phyloP scores from a whole-genome alignment of 2,329 filamentous ascomycete species.

The Cladobotryum protrusum region DNA sequence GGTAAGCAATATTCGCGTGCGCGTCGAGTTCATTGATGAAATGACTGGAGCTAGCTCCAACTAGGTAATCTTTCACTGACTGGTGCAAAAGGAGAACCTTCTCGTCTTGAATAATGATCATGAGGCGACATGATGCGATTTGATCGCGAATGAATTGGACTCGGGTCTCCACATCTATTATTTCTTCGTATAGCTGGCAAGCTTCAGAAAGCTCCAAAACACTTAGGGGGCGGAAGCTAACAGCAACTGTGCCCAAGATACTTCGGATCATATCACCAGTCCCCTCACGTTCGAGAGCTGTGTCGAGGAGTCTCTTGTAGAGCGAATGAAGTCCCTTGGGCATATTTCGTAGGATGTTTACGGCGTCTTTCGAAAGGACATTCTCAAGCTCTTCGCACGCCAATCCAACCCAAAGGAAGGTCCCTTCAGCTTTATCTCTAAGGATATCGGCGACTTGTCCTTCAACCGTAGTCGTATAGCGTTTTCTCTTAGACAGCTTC shows the following conservation, averaged over 20 bases:
- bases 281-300: conserved; percentile 6
- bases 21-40: neutral
- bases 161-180: conserved; percentile 3
- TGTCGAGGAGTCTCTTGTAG: conserved; percentile 12
- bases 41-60: neutral
- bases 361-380: conserved; percentile 16
- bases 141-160: conserved; percentile 12
- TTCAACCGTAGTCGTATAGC: conserved; percentile 14
- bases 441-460: conserved; percentile 14
- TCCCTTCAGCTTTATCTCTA: conserved; percentile 17
- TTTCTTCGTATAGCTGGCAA: conserved; percentile 12
- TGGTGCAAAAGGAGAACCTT: conserved; percentile 14
- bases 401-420: conserved; percentile 20
- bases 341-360: conserved; percentile 14
- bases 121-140: conserved; percentile 13
- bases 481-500: conserved; percentile 12
- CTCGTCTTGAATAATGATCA: conserved; percentile 13
- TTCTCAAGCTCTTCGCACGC: conserved; percentile 17
- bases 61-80: conserved; percentile 15
- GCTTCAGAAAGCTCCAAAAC: conserved; percentile 13
- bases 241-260: conserved; percentile 10
- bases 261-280: neutral
- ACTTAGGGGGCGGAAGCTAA: conserved; percentile 8
- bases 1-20: neutral
- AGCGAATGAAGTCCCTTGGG: conserved; percentile 16